Conservation (phyloP, 2,329 filamentous ascomycete species). For the Arthrobotrys entomopaga region DNA sequence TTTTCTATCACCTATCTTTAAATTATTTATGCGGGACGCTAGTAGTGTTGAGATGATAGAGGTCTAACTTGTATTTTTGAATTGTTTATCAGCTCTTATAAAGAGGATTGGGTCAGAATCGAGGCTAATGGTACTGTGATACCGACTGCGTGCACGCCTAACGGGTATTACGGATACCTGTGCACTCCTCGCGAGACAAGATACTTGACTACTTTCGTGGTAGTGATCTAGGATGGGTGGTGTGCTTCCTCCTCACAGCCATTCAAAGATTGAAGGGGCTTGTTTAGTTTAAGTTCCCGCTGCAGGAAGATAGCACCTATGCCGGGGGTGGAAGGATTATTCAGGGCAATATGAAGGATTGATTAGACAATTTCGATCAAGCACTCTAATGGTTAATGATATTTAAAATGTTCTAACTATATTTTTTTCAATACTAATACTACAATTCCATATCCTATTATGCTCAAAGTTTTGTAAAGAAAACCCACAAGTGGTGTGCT, state of each 20-base stretch:
- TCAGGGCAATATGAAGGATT: not conserved
- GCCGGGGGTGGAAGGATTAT: not conserved
- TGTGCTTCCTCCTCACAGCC: no score
- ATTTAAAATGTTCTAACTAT: not conserved
- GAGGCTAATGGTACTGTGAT: conserved; percentile 40
- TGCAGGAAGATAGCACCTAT: not conserved
- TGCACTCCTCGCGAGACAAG: conserved; percentile 43
- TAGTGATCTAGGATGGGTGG: conserved; percentile 1
- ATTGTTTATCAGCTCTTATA: conserved; percentile 8
- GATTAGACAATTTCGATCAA: no score
- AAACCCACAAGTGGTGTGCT: no score
- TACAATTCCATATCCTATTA: not conserved
- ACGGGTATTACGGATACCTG: conserved; percentile 44
- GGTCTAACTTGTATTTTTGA: not conserved
- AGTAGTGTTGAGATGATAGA: not conserved
- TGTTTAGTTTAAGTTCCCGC: not conserved
- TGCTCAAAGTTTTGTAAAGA: not conserved
- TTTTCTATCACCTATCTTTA: not conserved
- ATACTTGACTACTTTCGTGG: conserved; percentile 38
- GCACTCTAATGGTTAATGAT: not conserved
- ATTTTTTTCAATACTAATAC: not conserved
- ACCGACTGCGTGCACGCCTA: conserved; percentile 28
- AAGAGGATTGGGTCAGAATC: conserved; percentile 26
- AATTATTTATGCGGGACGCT: not conserved
- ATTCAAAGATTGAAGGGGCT: no score